Evolutionary conservation across 352 stramenopile genomes (phyloP), one percentile per base, ranked within the genome.

Genomic region (Globisporangium emineosum): DNA sequence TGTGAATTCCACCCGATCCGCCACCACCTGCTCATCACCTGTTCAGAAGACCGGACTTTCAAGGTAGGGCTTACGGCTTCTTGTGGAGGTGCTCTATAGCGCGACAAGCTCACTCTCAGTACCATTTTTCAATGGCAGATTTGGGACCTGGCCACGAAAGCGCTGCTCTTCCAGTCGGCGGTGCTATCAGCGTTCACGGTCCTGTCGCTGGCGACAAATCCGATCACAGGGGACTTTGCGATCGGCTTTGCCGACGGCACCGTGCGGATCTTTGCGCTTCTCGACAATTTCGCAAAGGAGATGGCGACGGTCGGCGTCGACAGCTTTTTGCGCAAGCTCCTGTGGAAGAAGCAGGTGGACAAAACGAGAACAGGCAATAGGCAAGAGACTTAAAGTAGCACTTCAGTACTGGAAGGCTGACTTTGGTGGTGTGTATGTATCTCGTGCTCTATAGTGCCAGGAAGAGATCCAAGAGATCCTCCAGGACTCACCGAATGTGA

Each of bases 21-120:
- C 15, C 79, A 79, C 21, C 82, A 92, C 47, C 57, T 91, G 43
- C 62, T 94, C 49, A 55, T 94, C 55, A 92, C 86, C 2, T 76
- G 73, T 42, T 94, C 84, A 0, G 86, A 94, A 69, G 86, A 93
- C 67, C 83, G 84, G 19, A 94, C 86, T 17, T 94, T 93, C 64
- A 94, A 93, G 71, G 86, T 91, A 55, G 1, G 45, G 17, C 15
- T n/a, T 9, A 45, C 25, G 10, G 21, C 21, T 17, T 21, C 19
- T 10, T 27, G 30, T 53, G 6, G 21, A 19, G 17, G 5, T 7
- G n/a, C n/a, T n/a, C n/a, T n/a, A n/a, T n/a, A n/a, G n/a, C n/a
- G n/a, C n/a, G n/a, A 25, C 49, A 33, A 23, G 33, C 21, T 19
- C 5, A 33, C 23, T 5, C 25, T 19, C 42, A 25, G 55, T 57